Evolutionary conservation across 192 early-diverging fungal genomes (phyloP).

Genomic region (Rhizophagus sp.): DNA sequence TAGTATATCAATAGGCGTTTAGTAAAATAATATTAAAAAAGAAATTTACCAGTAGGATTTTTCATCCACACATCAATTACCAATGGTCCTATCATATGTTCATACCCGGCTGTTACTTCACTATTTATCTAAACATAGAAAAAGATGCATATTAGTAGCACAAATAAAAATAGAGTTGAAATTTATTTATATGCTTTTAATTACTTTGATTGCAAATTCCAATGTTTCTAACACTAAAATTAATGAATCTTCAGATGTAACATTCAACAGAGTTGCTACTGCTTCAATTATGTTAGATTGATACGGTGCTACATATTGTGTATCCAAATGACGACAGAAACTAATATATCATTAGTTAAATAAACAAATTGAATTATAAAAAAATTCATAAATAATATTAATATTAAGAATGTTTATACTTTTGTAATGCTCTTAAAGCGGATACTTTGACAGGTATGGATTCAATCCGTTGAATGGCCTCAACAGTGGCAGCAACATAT

Average conservation of each 20-base stretch:
- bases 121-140: constrained; percentile 56
- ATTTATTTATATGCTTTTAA: background rate
- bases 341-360: constrained; percentile 24
- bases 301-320: constrained; percentile 53
- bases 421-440: constrained; percentile 67
- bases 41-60: constrained; percentile 59
- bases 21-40: background rate
- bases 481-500: constrained; percentile 77
- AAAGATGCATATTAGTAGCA: background rate
- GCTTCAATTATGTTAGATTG: constrained; percentile 64
- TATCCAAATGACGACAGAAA: constrained; percentile 54
- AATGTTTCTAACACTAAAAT: constrained; percentile 70
- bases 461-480: constrained; percentile 57
- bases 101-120: constrained; percentile 71
- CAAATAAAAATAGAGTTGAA: background rate
- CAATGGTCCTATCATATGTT: constrained; percentile 68
- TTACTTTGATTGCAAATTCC: constrained; percentile 59
- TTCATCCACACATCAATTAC: constrained; percentile 79
- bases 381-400: background rate
- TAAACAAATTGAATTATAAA: background rate
- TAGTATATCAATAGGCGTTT: background rate
- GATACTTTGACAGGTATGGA: constrained; percentile 70
- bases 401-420: constrained; percentile 40
- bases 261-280: constrained; percentile 53
- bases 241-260: constrained; percentile 67